These are phyloP conservation scores for Lobulomyces angularis DNA, from an alignment of 192 early-diverging fungal species.

Conservation along the genomic window DNA sequence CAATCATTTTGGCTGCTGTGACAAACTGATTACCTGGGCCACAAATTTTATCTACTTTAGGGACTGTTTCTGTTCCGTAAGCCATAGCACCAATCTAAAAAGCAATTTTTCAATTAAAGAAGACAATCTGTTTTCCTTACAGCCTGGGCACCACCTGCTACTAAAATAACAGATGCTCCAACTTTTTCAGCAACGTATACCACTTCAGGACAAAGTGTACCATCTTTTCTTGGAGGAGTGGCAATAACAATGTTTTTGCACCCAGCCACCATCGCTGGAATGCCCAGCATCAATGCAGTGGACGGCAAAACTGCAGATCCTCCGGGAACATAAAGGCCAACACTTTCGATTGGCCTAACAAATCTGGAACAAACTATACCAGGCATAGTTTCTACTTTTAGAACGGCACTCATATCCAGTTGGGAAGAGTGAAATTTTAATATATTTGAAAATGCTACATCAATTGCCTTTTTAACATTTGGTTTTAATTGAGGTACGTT, in stretches of 20 bases:
- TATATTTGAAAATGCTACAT: conserved; percentile 90
- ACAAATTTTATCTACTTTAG: conserved; percentile 99
- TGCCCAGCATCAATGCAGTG: conserved; percentile 89
- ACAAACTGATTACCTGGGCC: conserved; percentile 99
- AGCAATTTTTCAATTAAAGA: no score
- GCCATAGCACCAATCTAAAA: conserved; percentile 98
- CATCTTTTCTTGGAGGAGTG: conserved; percentile 84
- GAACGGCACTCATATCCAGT: conserved; percentile 44
- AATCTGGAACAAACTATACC: conserved; percentile 91
- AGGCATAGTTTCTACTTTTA: conserved; percentile 92
- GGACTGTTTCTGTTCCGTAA: conserved; percentile 89
- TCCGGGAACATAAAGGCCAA: conserved; percentile 96
- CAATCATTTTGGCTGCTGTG: conserved; percentile 97
- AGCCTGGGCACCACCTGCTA: conserved; percentile 95
- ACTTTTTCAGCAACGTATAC: conserved; percentile 97
- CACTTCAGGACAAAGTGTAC: conserved; percentile 86
- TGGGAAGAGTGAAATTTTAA: conserved; percentile 89
- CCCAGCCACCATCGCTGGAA: conserved; percentile 94
- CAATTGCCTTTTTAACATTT: conserved; percentile 68
- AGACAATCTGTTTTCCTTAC: no score
- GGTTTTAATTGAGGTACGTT: conserved; percentile 25
- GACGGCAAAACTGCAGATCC: conserved; percentile 95
- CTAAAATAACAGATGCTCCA: conserved; percentile 79
- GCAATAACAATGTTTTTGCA: conserved; percentile 92
- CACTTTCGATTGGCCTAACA: conserved; percentile 84